These are phyloP conservation scores for Cucumis melo DNA, from an alignment of 306 rosid species.

Conservation along the genomic window DNA sequence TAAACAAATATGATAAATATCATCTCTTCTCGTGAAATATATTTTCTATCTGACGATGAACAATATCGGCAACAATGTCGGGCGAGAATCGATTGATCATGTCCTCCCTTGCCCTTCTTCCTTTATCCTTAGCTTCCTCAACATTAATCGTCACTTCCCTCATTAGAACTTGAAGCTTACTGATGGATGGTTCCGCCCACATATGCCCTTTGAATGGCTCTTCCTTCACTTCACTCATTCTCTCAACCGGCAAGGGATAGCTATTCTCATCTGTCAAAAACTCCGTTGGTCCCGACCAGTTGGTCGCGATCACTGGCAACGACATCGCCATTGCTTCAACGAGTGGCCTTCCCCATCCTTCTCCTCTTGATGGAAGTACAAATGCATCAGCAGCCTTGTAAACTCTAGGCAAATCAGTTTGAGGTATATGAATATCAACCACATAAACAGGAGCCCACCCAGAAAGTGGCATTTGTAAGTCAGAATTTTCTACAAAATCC, in stretches of 20 bases:
- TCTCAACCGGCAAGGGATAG: slow-evolving; percentile 48
- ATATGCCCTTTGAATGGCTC: slow-evolving; percentile 77
- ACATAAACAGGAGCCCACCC: slow-evolving; percentile 68
- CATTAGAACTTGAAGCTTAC: slow-evolving; percentile 40
- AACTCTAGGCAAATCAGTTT: slow-evolving; percentile 42
- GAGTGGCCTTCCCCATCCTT: slow-evolving; percentile 86
- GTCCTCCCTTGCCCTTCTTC: slow-evolving; percentile 53
- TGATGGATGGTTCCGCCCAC: slow-evolving; percentile 75
- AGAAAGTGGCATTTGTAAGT: slow-evolving; percentile 24
- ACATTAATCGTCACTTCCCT: slow-evolving; percentile 35
- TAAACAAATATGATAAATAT: neutral
- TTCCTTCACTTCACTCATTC: slow-evolving; percentile 56
- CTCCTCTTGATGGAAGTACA: slow-evolving; percentile 81
- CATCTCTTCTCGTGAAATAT: slow-evolving; percentile 7
- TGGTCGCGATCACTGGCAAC: slow-evolving; percentile 59
- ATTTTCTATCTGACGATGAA: slow-evolving; percentile 24
- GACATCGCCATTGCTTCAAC: slow-evolving; percentile 94
- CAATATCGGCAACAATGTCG: slow-evolving; percentile 44
- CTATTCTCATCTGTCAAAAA: slow-evolving; percentile 56
- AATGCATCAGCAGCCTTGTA: slow-evolving; percentile 71
- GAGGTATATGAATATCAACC: slow-evolving; percentile 57
- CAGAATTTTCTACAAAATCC: slow-evolving; percentile 49
- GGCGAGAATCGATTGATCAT: slow-evolving; percentile 56
- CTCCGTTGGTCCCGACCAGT: slow-evolving; percentile 89
- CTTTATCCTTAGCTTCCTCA: slow-evolving; percentile 47